Evolutionary conservation across 1,139 yeast species (phyloP).

Genomic region (Candida sp.): DNA sequence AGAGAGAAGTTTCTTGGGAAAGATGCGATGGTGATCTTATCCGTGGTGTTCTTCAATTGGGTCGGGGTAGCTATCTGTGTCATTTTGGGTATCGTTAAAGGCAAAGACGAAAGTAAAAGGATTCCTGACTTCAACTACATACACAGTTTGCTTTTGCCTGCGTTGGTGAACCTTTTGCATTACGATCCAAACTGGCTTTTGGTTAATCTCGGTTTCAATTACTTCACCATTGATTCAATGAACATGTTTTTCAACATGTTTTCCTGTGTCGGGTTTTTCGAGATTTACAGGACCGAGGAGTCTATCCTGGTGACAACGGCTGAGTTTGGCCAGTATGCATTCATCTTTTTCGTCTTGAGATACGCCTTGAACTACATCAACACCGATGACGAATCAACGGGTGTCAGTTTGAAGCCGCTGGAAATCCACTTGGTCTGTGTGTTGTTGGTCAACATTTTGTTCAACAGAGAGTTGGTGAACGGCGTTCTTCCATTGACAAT

Average conservation of each 20-base stretch:
- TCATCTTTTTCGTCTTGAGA: slow-evolving; percentile 27
- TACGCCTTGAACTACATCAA: slow-evolving; percentile 32
- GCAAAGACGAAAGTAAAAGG: slow-evolving; percentile 20
- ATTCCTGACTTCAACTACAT: slow-evolving; percentile 45
- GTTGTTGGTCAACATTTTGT: slow-evolving; percentile 34
- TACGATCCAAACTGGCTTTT: slow-evolving; percentile 28
- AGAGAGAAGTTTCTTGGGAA: slow-evolving; percentile 19
- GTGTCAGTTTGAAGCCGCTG: slow-evolving; percentile 29
- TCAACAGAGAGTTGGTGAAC: slow-evolving; percentile 21
- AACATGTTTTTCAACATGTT: slow-evolving; percentile 33
- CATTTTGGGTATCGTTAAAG: slow-evolving; percentile 29
- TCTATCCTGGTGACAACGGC: slow-evolving; percentile 18
- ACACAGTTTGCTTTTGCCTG: slow-evolving; percentile 39
- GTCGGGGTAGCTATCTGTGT: slow-evolving; percentile 37
- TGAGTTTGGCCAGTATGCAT: slow-evolving; percentile 26
- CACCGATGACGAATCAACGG: slow-evolving; percentile 21
- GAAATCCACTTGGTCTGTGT: slow-evolving; percentile 42
- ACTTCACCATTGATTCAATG: slow-evolving; percentile 37
- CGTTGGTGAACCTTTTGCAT: slow-evolving; percentile 24
- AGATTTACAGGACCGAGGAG: slow-evolving; percentile 31
- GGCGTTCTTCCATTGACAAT: slow-evolving; percentile 30
- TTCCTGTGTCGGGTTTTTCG: slow-evolving; percentile 32
- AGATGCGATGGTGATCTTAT: slow-evolving; percentile 18
- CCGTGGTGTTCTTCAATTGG: slow-evolving; percentile 37
- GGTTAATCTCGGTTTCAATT: slow-evolving; percentile 40